A percentile compares a stretch with the other conserved stretches of the same genome.
Evolutionary conservation across 31 red algal genomes (phyloP).

Genomic region (Asparagopsis taxiformis): DNA sequence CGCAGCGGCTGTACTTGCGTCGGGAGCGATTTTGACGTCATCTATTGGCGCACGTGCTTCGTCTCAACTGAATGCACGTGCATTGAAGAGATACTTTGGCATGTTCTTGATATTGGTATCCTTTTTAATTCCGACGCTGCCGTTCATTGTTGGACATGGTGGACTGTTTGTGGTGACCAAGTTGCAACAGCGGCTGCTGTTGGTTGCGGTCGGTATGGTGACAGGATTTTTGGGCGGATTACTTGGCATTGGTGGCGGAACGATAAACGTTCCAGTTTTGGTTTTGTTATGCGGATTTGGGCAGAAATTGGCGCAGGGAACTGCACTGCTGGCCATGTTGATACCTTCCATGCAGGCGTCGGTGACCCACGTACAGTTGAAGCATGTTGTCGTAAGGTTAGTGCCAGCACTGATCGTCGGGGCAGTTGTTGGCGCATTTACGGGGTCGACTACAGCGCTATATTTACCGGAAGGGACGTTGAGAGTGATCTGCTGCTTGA

Average conservation of each 20-base stretch:
- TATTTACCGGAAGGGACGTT: slow-evolving; percentile 20
- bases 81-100: too few species aligned
- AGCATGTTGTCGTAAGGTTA: slow-evolving; percentile 40
- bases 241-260: slow-evolving; percentile 87
- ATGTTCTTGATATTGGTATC: too few species aligned
- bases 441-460: slow-evolving; percentile 24
- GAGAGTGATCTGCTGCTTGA: slow-evolving; percentile 26
- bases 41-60: too few species aligned
- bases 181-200: not conserved
- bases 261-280: slow-evolving; percentile 65
- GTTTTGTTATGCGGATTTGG: slow-evolving; percentile 53
- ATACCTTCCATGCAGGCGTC: slow-evolving; percentile 53
- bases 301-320: slow-evolving; percentile 79
- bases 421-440: slow-evolving; percentile 52
- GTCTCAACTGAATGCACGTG: too few species aligned
- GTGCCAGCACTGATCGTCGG: slow-evolving; percentile 62
- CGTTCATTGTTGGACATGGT: slow-evolving; percentile 1
- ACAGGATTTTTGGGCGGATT: slow-evolving; percentile 80
- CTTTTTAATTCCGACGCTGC: slow-evolving; percentile 37
- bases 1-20: slow-evolving; percentile 33
- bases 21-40: slow-evolving; percentile 58
- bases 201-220: slow-evolving; percentile 29
- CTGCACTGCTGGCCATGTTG: slow-evolving; percentile 78
- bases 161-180: not conserved
- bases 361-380: slow-evolving; percentile 42